A percentile compares a stretch with the other conserved stretches of the same genome.
Evolutionary conservation across 192 early-diverging fungal genomes (phyloP).

Genomic region (Coemansia aciculifera): DNA sequence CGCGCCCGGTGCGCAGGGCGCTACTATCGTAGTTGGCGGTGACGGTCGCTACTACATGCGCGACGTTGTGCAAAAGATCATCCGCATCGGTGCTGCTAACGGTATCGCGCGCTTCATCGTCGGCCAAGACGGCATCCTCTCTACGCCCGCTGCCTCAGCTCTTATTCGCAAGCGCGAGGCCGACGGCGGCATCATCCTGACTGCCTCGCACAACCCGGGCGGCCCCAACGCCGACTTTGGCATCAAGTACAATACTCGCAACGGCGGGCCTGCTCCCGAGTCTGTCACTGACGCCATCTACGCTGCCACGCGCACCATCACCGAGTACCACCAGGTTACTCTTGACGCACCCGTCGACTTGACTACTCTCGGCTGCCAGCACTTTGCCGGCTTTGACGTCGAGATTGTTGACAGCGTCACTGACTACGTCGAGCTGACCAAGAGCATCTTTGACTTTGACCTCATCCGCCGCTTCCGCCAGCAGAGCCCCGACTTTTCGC

Average conservation of each 20-base stretch:
- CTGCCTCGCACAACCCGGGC: constrained; percentile 99
- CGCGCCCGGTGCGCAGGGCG: constrained; percentile 66
- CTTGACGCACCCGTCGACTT: constrained; percentile 65
- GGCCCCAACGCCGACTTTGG: constrained; percentile 98
- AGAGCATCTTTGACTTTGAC: constrained; percentile 92
- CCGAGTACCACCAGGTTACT: constrained; percentile 62
- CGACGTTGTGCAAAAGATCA: constrained; percentile 87
- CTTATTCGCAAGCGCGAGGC: constrained; percentile 86
- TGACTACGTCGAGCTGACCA: constrained; percentile 86
- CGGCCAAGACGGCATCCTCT: constrained; percentile 89
- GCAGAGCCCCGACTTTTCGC: constrained; percentile 69
- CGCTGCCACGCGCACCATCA: constrained; percentile 73
- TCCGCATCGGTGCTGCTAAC: constrained; percentile 82
- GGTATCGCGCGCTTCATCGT: constrained; percentile 85
- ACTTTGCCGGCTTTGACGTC: constrained; percentile 63
- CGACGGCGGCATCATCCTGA: constrained; percentile 90
- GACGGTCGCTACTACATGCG: constrained; percentile 91
- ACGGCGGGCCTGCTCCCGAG: constrained; percentile 97
- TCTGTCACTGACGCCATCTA: constrained; percentile 92
- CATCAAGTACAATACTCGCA: constrained; percentile 96
- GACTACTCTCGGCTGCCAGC: constrained; percentile 63
- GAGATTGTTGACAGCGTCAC: constrained; percentile 86
- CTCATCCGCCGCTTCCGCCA: constrained; percentile 76
- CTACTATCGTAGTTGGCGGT: constrained; percentile 90
- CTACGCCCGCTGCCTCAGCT: constrained; percentile 94